Base-by-base conservation (phyloP, 2,329 filamentous ascomycete species). In the Fusarium continuum region DNA sequence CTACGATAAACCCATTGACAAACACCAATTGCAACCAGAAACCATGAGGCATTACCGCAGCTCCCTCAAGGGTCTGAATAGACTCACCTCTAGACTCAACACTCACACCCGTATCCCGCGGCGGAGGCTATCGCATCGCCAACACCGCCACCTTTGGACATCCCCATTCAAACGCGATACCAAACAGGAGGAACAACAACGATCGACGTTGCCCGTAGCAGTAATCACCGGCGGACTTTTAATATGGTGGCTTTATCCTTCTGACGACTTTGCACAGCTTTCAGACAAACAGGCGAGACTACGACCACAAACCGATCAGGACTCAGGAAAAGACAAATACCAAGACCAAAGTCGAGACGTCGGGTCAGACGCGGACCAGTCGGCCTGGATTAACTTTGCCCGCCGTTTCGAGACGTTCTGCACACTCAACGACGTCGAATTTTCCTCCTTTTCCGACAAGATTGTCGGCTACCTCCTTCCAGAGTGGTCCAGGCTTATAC, bases 401-500 rank as follows among this genome's bases (percentile, higher is more conserved):
- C 75, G 72, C 16, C 75, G 76, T 17, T 82, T 86, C 55, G 80
- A 82, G 64, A 76, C 80, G 17, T 82, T 92, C 46, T 83, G 86
- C 13, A 73, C 81, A 13, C 73, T 82, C 4, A 80, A 83, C 17
- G 82, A 85, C 64, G 76, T 84, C 4, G 82, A 88, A 70, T 88
- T 85, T 83, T 74, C 77, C 5, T 74, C 72, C 2, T 69, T 87
- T 9, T 80, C 86, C 2, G 85, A 87, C 62, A 83, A 79, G 64
- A 74, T 96, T 22, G 88, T 89, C 31, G 88, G 86, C 71, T 83
- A 86, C 63, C 88, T 98, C 28, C 77, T 96, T 4, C 94, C 94
- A 0, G 87, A 91, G 35, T 98, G 94, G 94, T 88, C 90, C 28
- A 89, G 87, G 64, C 74, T 86, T 35, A 79, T 97, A 16, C 93